A percentile compares a stretch with the other conserved stretches of the same genome.
Conservation (phyloP, 495 filamentous ascomycete genomes). For the Ascodesmis nigricans region DNA sequence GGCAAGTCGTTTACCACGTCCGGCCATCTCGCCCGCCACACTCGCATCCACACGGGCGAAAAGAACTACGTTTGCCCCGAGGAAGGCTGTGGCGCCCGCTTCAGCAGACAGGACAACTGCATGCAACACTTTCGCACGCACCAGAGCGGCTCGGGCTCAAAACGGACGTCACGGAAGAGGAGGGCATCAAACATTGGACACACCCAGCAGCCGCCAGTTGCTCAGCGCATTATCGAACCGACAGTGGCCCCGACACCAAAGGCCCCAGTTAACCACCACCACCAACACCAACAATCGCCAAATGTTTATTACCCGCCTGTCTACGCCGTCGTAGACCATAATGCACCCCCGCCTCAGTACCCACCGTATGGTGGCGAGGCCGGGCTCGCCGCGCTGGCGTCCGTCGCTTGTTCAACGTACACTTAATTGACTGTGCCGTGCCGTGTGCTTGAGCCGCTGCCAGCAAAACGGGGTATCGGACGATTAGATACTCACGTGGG, state of each 20-base stretch:
- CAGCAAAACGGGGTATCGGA: too few species aligned
- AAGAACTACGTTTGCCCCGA: slow-evolving; percentile 78
- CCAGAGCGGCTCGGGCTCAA: slow-evolving; percentile 26
- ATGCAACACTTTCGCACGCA: slow-evolving; percentile 92
- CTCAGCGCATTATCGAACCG: too few species aligned
- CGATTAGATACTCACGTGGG: too few species aligned
- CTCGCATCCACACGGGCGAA: slow-evolving; percentile 89
- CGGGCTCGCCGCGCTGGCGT: slow-evolving; percentile 16
- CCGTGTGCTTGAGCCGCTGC: too few species aligned
- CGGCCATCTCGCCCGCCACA: slow-evolving; percentile 85
- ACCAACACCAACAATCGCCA: background rate
- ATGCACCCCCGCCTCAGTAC: too few species aligned
- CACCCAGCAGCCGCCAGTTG: slow-evolving; percentile 6
- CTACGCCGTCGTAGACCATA: too few species aligned
- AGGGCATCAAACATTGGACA: slow-evolving; percentile 21
- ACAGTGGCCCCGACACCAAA: slow-evolving; percentile 2
- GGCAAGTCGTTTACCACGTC: slow-evolving; percentile 83
- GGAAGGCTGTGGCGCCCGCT: slow-evolving; percentile 60
- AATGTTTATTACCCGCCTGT: too few species aligned
- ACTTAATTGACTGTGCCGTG: slow-evolving; percentile 6
- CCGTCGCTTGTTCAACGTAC: slow-evolving; percentile 17
- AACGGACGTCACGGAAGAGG: slow-evolving; percentile 18
- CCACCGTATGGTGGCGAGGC: slow-evolving; percentile 14
- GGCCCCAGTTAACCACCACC: background rate
- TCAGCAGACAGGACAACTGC: slow-evolving; percentile 95